Evolutionary conservation across 768 basidiomycete species (phyloP).

Genomic region (Agrocybe praecox): DNA sequence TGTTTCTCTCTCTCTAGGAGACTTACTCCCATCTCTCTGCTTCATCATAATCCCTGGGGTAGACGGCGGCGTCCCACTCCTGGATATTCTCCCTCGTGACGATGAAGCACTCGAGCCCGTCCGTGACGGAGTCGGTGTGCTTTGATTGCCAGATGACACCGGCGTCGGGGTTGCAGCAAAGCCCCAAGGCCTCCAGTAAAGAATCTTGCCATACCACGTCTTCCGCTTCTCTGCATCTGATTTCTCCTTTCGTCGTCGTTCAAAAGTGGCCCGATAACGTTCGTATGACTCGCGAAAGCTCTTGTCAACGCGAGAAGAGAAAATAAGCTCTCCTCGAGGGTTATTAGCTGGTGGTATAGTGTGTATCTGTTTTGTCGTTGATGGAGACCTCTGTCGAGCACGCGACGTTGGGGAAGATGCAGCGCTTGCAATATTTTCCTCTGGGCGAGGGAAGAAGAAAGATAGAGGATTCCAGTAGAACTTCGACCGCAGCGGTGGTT

Average conservation of each 20-base stretch:
- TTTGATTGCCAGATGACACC: not conserved
- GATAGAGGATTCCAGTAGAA: conserved; percentile 54
- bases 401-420: conserved; percentile 33
- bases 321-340: conserved; percentile 95
- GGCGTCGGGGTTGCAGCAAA: conserved; percentile 14
- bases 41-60: conserved; percentile 29
- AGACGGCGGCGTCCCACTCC: conserved; percentile 38
- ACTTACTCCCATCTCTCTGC: conserved; percentile 28
- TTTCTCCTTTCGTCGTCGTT: conserved; percentile 71
- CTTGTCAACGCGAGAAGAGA: conserved; percentile 85
- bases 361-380: conserved; percentile 58
- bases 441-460: conserved; percentile 58
- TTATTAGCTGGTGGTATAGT: conserved; percentile 90
- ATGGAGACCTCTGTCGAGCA: conserved; percentile 28
- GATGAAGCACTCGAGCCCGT: conserved; percentile 26
- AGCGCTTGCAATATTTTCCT: conserved; percentile 33
- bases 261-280: conserved; percentile 86
- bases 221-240: conserved; percentile 38
- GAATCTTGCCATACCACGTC: conserved; percentile 33
- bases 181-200: conserved; percentile 22
- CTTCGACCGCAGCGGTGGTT: conserved; percentile 69
- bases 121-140: conserved; percentile 23
- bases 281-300: conserved; percentile 91
- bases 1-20: conserved; percentile 13
- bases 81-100: conserved; percentile 24